These are phyloP conservation scores for Chalciporus piperatus DNA, from an alignment of 768 basidiomycete species.

Conservation along the genomic window DNA sequence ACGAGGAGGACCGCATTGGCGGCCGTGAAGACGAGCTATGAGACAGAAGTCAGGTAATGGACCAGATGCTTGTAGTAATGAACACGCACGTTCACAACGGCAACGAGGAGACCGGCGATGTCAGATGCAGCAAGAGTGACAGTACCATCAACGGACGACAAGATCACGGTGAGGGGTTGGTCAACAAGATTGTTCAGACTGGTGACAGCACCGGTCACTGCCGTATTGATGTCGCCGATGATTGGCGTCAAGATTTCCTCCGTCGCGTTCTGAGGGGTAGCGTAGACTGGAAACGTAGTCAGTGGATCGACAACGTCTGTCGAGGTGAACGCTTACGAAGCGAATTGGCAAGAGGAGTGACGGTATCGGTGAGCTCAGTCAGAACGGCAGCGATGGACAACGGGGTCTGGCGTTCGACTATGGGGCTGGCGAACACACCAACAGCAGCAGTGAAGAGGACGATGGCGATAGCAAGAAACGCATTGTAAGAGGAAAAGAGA, in stretches of 20 bases:
- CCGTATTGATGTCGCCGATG: constrained; percentile 3
- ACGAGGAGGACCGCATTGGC: constrained; percentile 4
- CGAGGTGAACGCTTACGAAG: constrained; percentile 2
- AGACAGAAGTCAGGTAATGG: too few relatives aligned
- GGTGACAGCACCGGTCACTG: constrained; percentile 6
- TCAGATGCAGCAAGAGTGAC: not conserved
- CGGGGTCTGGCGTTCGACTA: constrained; percentile 4
- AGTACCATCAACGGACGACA: constrained; percentile 7
- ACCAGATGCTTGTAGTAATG: too few relatives aligned
- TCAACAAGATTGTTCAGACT: constrained; percentile 5
- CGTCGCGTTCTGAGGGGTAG: constrained; percentile 10
- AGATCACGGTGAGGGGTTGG: not conserved
- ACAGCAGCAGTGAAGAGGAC: constrained; percentile 7
- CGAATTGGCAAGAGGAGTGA: constrained; percentile 8
- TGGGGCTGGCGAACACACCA: constrained; percentile 8
- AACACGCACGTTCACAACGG: constrained; percentile 5
- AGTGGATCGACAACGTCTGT: not conserved
- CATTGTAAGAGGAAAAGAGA: constrained; percentile 3
- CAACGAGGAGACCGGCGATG: constrained; percentile 4
- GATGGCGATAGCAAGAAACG: constrained; percentile 7
- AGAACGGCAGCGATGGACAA: constrained; percentile 7
- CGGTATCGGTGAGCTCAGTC: not conserved
- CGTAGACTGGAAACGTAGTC: constrained; percentile 8
- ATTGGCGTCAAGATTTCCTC: constrained; percentile 3
- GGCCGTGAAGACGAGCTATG: constrained; percentile 10